Evolutionary conservation across 768 basidiomycete species (phyloP), one percentile per base, ranked within the genome.

Genomic region (Boletellus emodensis): DNA sequence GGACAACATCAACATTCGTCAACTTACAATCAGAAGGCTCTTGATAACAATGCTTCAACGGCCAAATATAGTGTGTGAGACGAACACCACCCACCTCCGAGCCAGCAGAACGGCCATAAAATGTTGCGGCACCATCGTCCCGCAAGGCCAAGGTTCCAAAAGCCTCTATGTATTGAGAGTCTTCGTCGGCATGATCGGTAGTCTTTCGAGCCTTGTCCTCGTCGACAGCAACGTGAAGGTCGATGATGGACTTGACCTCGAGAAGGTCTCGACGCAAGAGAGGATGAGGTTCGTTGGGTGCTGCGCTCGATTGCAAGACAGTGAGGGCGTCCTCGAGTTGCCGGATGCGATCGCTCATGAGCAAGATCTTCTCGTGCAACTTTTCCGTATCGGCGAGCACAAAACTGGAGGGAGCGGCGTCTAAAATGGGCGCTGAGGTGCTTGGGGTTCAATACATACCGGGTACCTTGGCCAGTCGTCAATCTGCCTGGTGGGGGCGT

Each of bases 391-490:
- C 84, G 3, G 84, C 84, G 18, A 87, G 75, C 24, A 87, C 85
- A 56, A 86, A 86, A 35, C 84, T 85, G 39, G 4, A 8, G 26
- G 12, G 46, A 28, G 39, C 1, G 1, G 26, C 14, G 32, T 45
- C 28, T 52, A 9, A 43, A 49, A 24, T 28, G 9, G 43, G 10
- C 20, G 28, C 5, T 24, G 7, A 24, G n/a, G 9, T n/a, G 17
- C 20, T 32, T 9, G 14, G 20, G 20, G 47, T 33, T 14, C 33
- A 9, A 41, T 35, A 51, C 78, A 50, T 58, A 85, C 85, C 86
- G 76, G 36, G 87, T 89, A 17, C 87, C 87, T 61, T 89, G 84
- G 5, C 87, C 87, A 1, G 87, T 88, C 13, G 84, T 80, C 35
- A 89, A 74, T 61, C 83, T 85, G 28, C 85, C 74, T 70, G 40